Evolutionary conservation across 2,329 filamentous ascomycete genomes (phyloP).

Genomic region (Neoascochyta sp.): DNA sequence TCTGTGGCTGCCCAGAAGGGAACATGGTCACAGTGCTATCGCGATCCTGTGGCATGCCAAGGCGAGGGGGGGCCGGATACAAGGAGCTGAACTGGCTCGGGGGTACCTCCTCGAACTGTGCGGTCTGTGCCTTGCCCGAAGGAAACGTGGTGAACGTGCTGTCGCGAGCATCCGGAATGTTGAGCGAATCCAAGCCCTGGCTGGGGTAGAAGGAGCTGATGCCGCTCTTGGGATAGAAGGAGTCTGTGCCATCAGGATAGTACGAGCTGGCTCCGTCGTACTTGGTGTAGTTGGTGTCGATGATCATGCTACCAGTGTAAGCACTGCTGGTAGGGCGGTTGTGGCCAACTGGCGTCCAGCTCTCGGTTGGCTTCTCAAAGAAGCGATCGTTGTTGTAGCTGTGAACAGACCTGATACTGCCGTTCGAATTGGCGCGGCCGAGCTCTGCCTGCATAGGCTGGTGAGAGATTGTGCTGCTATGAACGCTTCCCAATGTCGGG

Average conservation of each 20-base stretch:
- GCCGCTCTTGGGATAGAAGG: slow-evolving; percentile 49
- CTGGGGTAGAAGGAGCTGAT: slow-evolving; percentile 51
- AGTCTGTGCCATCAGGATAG: slow-evolving; percentile 33
- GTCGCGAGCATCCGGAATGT: slow-evolving; percentile 60
- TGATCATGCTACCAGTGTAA: slow-evolving; percentile 43
- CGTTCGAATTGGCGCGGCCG: slow-evolving; percentile 36
- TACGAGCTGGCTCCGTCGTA: slow-evolving; percentile 55
- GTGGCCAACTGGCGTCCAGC: slow-evolving; percentile 37
- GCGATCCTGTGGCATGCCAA: slow-evolving; percentile 39
- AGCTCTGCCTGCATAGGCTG: slow-evolving; percentile 40
- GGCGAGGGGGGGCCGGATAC: slow-evolving; percentile 27
- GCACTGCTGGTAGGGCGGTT: slow-evolving; percentile 42
- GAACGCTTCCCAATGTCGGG: slow-evolving; percentile 61
- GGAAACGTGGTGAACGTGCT: slow-evolving; percentile 46
- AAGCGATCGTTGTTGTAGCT: slow-evolving; percentile 33
- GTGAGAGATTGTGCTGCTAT: slow-evolving; percentile 42
- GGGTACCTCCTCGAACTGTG: slow-evolving; percentile 13
- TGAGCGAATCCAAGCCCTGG: slow-evolving; percentile 43
- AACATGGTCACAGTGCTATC: slow-evolving; percentile 50
- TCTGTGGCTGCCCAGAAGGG: slow-evolving; percentile 17
- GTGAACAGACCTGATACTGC: slow-evolving; percentile 31
- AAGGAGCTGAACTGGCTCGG: slow-evolving; percentile 26
- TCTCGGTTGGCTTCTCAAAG: slow-evolving; percentile 28
- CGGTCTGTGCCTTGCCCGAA: slow-evolving; percentile 15
- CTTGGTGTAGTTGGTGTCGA: slow-evolving; percentile 41